A percentile compares a stretch with the other conserved stretches of the same genome.
Evolutionary conservation across 805 yeast genomes (phyloP).

Genomic region (Monosporozyma yasuniensis): DNA sequence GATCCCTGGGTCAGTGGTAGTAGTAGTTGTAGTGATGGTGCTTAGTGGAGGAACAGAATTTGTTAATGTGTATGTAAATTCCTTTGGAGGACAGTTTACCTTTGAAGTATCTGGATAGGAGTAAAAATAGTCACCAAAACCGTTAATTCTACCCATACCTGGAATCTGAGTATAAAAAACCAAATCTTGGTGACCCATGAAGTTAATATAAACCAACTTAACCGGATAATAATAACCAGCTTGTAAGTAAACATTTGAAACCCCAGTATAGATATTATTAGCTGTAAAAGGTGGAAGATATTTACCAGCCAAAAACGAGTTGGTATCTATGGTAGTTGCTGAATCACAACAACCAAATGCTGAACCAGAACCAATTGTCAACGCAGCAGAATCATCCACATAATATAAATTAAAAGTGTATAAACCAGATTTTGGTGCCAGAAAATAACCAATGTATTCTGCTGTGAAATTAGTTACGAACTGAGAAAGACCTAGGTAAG

Average conservation of each 20-base stretch:
- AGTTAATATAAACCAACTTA: slow-evolving; percentile 15
- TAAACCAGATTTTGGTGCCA: slow-evolving; percentile 24
- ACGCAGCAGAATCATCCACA: slow-evolving; percentile 28
- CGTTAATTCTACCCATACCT: no score
- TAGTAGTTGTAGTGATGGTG: no score
- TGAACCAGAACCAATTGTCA: slow-evolving; percentile 24
- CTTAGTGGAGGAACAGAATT: no score
- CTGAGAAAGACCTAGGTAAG: slow-evolving; percentile 38
- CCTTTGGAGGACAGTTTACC: no score
- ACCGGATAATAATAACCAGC: slow-evolving; percentile 21
- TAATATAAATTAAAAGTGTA: slow-evolving; percentile 18
- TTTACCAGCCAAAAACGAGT: neutral
- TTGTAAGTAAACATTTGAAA: slow-evolving; percentile 4
- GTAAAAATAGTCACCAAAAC: no score
- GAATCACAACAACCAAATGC: slow-evolving; percentile 30
- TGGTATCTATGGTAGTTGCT: neutral
- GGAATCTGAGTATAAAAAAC: no score
- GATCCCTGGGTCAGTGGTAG: no score
- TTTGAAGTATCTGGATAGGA: no score
- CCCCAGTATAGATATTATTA: neutral
- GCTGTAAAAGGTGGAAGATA: neutral
- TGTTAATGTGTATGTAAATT: no score
- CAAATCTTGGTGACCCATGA: no score
- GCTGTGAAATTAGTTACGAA: slow-evolving; percentile 4
- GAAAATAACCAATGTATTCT: slow-evolving; percentile 19